Percentiles rank a stretch among this genome's conserved stretches.
Conservation (phyloP, 441 rosid species). For the Macaranga tanarius region DNA sequence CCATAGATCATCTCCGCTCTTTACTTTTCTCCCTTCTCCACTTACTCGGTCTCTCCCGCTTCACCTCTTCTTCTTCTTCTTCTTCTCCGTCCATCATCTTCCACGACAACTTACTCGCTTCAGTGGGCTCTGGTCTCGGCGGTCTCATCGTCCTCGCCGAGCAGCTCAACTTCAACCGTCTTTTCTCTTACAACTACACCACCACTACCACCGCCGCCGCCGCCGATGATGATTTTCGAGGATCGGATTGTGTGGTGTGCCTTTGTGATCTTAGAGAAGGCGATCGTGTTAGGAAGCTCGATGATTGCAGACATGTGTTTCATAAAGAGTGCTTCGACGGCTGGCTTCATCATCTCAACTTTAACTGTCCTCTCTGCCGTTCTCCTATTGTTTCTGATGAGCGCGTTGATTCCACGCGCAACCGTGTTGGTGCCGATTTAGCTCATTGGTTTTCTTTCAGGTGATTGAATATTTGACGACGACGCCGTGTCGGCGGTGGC, state of each 20-base stretch:
- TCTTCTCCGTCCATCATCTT: constrained; percentile 17
- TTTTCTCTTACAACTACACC: constrained; percentile 44
- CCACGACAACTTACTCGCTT: constrained; percentile 20
- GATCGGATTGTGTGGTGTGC: constrained; percentile 61
- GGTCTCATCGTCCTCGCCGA: constrained; percentile 61
- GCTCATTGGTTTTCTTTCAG: constrained; percentile 43
- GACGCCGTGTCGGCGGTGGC: not conserved
- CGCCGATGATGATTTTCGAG: constrained; percentile 13
- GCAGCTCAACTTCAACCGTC: constrained; percentile 61
- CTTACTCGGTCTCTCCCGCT: constrained; percentile 20
- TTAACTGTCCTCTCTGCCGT: constrained; percentile 72
- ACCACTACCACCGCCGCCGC: not conserved
- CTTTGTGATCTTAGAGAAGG: constrained; percentile 54
- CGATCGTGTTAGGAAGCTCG: constrained; percentile 66
- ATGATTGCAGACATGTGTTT: constrained; percentile 77
- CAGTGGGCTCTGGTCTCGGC: constrained; percentile 50
- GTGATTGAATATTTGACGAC: too few relatives aligned
- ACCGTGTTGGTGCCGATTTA: constrained; percentile 56
- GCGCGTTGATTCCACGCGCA: constrained; percentile 46
- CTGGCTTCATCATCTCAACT: constrained; percentile 70
- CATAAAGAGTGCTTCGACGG: constrained; percentile 76
- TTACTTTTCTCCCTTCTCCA: constrained; percentile 31
- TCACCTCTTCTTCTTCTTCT: not conserved
- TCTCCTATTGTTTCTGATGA: constrained; percentile 41
- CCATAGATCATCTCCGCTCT: constrained; percentile 43